These are phyloP conservation scores for Bacidia gigantensis DNA, from an alignment of 495 filamentous ascomycete species.

Conservation along the genomic window DNA sequence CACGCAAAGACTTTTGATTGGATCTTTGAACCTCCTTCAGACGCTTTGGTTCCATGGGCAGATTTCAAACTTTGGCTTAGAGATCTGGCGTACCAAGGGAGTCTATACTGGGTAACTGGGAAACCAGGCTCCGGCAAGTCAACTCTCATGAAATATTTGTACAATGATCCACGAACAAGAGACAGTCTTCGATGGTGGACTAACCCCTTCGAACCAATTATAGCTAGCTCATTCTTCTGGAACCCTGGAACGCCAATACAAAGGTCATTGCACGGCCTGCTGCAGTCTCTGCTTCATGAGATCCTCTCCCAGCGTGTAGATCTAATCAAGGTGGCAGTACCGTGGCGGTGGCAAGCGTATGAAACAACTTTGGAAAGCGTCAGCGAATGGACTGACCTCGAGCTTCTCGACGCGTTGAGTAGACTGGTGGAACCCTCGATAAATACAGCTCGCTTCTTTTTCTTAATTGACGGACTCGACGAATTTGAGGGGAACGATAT, in stretches of 20 bases:
- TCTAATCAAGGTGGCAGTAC: constrained; percentile 14
- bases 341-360: neutral
- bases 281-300: constrained; percentile 29
- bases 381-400: neutral
- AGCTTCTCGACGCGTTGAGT: neutral
- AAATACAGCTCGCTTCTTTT: constrained; percentile 21
- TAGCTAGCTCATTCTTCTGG: constrained; percentile 29
- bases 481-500: constrained; percentile 20
- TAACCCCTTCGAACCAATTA: neutral
- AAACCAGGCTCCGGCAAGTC: constrained; percentile 22
- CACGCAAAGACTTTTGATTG: neutral
- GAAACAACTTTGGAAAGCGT: neutral
- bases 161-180: neutral
- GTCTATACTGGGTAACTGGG: constrained; percentile 27
- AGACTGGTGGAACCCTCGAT: neutral
- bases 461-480: constrained; percentile 38
- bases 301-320: constrained; percentile 23
- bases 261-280: constrained; percentile 30
- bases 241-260: constrained; percentile 24
- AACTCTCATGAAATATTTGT: constrained; percentile 32
- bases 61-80: constrained; percentile 22
- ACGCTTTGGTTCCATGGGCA: neutral
- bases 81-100: constrained; percentile 3
- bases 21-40: neutral
- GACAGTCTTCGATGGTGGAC: neutral